Base-by-base conservation (phyloP, 805 yeast species). In the Saturnispora zaruensis region DNA sequence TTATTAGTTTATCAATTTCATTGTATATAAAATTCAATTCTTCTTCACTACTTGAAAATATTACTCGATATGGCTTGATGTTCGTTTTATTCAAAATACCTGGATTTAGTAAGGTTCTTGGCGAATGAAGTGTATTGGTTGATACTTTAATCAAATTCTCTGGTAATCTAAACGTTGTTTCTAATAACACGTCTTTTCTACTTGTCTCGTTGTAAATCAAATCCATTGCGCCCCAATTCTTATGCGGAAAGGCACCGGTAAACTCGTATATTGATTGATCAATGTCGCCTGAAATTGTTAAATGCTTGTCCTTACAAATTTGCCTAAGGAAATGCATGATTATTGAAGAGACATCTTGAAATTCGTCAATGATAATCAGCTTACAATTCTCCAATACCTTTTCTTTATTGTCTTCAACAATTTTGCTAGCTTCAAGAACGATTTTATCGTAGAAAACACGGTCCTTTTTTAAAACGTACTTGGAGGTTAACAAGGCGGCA, bases 231-330 rank as follows among this genome's bases (percentile, higher is more conserved):
- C 50, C 50, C 50, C 50, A 47, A 26, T 61, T 63, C 7, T 55
- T 53, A 8, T 56, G 46, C 6, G 57, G 56, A 6, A 59, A 67
- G 0, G 82, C 70, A 0, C 87, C 87, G 38, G 83, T 59, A 59
- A 85, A 85, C 26, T 72, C 80, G 60, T 82, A 85, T 26, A 85
- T 81, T 47, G 84, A 74, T 63, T 85, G 91, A 59, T 79, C 72
- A 1, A 80, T 76, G 63, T 85, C 91, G 1, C 90, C 90, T 4
- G 88, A 83, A 18, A 84, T 62, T 1, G 82, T 74, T 33, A 85
- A 57, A 60, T 84, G 89, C 48, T 76, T 72, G 2, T 57, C 56
- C 6, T 51, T 51, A 0, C 71, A 54, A 2, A 77, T 64, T 1
- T 69, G 59, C 4, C 62, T 59, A 4, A 82, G 64, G 2, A 84